Conservation (phyloP, 2,329 filamentous ascomycete species). For the Alternaria novae-zelandiae region DNA sequence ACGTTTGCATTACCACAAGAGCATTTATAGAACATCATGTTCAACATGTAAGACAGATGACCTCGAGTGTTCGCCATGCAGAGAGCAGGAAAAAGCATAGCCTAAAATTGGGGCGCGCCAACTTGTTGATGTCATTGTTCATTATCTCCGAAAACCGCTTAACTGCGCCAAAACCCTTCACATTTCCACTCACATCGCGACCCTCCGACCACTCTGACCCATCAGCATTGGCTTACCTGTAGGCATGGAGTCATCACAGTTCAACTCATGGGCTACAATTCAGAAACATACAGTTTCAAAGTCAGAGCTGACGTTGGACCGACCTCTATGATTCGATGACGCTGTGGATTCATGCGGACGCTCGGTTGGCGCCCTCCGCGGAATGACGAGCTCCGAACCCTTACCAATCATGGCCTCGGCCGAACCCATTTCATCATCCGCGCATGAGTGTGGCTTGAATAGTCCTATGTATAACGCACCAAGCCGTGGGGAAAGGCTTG, state of each 20-base stretch:
- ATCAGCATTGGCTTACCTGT: not conserved
- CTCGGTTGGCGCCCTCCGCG: not conserved
- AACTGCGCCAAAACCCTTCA: not conserved
- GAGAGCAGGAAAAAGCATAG: not conserved
- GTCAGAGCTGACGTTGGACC: not conserved
- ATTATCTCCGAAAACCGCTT: not conserved
- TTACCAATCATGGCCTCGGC: not conserved
- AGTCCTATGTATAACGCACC: not conserved
- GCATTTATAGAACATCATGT: not conserved
- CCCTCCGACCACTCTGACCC: not conserved
- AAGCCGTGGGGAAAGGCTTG: not conserved
- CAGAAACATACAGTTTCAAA: not conserved
- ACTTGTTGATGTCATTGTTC: not conserved
- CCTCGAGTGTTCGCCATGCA: not conserved
- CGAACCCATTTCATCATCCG: not conserved
- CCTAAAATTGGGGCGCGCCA: not conserved
- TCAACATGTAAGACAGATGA: not conserved
- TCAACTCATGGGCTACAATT: too few relatives aligned
- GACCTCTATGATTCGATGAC: not conserved
- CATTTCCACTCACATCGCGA: not conserved
- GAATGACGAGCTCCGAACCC: not conserved
- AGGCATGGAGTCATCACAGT: not conserved
- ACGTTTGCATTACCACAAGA: accelerated
- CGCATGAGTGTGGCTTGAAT: not conserved
- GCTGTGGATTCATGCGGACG: not conserved